Conservation (phyloP, 257 asterid genomes). For the Solanum pennellii region DNA sequence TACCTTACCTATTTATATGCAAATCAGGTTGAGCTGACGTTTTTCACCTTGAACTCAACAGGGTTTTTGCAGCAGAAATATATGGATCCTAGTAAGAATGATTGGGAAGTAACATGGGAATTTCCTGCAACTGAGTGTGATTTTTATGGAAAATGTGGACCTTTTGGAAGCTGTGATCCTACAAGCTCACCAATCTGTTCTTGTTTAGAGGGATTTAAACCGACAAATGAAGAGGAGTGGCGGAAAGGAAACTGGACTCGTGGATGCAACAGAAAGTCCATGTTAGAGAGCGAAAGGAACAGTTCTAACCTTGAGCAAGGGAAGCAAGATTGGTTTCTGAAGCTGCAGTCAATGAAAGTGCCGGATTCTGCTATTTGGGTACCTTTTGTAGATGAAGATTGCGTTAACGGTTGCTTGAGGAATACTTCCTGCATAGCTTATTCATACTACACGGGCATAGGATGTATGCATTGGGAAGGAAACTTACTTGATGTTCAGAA, state of each 20-base stretch:
- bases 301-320: slow-evolving; percentile 7
- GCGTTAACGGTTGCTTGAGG: slow-evolving; percentile 24
- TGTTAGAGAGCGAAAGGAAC: slow-evolving; percentile 13
- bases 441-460: slow-evolving; percentile 7
- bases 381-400: slow-evolving; percentile 10
- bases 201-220: slow-evolving; percentile 27
- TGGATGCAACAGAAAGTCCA: slow-evolving; percentile 25
- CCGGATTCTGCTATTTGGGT: slow-evolving; percentile 25
- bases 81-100: slow-evolving; percentile 8
- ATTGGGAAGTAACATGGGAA: slow-evolving; percentile 14
- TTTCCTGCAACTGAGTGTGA: slow-evolving; percentile 12
- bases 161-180: slow-evolving; percentile 21
- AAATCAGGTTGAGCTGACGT: background rate
- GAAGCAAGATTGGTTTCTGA: slow-evolving; percentile 31
- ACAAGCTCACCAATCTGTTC: slow-evolving; percentile 12
- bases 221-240: slow-evolving; percentile 23
- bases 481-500: slow-evolving; percentile 26
- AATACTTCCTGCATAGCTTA: slow-evolving; percentile 18
- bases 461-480: slow-evolving; percentile 19
- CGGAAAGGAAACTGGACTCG: slow-evolving; percentile 24
- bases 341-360: slow-evolving; percentile 23
- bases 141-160: slow-evolving; percentile 33
- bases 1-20: background rate
- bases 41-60: slow-evolving; percentile 1
- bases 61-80: slow-evolving; percentile 9